phyloP scores from a whole-genome alignment of 768 basidiomycete genomes.

The Mycena polygramma region DNA sequence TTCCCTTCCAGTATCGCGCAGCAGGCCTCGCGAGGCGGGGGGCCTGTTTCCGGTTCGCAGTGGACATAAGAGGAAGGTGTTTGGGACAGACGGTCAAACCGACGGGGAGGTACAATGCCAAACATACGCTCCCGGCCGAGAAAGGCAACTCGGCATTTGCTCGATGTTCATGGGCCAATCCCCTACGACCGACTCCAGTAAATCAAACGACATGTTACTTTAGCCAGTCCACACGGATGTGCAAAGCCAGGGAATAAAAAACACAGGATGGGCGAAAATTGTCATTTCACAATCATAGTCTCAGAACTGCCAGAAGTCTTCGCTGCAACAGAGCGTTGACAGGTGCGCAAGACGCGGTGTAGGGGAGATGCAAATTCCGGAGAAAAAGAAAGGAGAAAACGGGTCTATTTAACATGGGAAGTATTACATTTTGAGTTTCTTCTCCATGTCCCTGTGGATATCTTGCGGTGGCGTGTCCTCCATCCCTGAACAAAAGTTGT shows the following conservation, averaged over 20 bases:
- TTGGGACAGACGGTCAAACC: neutral
- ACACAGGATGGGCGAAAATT: too few relatives aligned
- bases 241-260: too few relatives aligned
- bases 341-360: too few relatives aligned
- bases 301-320: too few relatives aligned
- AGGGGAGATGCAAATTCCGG: too few relatives aligned
- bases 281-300: too few relatives aligned
- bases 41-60: conserved; percentile 72
- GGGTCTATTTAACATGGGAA: neutral
- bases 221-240: too few relatives aligned
- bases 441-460: conserved; percentile 78
- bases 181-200: too few relatives aligned
- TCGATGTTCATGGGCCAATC: too few relatives aligned
- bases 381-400: neutral
- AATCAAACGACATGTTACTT: too few relatives aligned
- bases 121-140: neutral
- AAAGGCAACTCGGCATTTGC: neutral
- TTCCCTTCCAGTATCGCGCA: conserved; percentile 92
- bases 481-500: conserved; percentile 57
- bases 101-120: neutral
- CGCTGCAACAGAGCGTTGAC: too few relatives aligned
- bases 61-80: conserved; percentile 33
- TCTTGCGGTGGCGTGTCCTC: conserved; percentile 64
- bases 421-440: conserved; percentile 62
- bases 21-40: conserved; percentile 84